These are phyloP conservation scores for Fagopyrum esculentum DNA, from an alignment of 148 eudicot genomes.

Conservation along the genomic window DNA sequence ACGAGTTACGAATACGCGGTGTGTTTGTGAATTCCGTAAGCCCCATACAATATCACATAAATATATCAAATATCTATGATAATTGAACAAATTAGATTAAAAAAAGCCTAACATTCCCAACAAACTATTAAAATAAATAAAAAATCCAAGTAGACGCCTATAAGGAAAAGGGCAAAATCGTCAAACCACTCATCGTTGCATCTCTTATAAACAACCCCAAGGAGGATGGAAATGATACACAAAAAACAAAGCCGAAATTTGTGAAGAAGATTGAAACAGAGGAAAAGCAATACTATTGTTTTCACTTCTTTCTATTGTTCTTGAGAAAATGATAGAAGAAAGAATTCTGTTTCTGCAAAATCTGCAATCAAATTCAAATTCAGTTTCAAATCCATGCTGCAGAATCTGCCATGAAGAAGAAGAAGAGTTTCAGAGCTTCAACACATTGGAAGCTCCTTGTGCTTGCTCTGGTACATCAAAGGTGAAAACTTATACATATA, in stretches of 20 bases:
- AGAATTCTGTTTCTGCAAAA: background rate
- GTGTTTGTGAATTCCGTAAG: no score
- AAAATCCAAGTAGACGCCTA: background rate
- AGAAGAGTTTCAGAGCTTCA: conserved; percentile 39
- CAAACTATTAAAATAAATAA: no score
- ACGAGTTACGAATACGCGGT: no score
- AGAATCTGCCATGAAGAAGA: conserved; percentile 94
- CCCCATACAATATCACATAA: no score
- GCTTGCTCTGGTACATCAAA: conserved; percentile 88
- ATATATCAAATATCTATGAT: no score
- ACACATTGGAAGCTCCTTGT: conserved; percentile 74
- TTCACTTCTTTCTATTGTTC: background rate
- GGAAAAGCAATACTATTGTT: background rate
- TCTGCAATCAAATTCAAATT: background rate
- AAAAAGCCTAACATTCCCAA: background rate
- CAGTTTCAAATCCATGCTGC: conserved; percentile 27
- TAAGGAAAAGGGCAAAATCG: background rate
- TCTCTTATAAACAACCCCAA: background rate
- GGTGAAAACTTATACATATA: conserved; percentile 21
- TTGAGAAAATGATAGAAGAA: background rate
- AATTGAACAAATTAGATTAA: no score
- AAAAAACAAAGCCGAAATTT: background rate
- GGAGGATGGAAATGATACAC: background rate
- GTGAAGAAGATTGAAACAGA: conserved; percentile 3
- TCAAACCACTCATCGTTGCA: background rate